These are phyloP conservation scores for Aspergillus transmontanensis DNA, from an alignment of 2,329 filamentous ascomycete genomes.

Conservation along the genomic window DNA sequence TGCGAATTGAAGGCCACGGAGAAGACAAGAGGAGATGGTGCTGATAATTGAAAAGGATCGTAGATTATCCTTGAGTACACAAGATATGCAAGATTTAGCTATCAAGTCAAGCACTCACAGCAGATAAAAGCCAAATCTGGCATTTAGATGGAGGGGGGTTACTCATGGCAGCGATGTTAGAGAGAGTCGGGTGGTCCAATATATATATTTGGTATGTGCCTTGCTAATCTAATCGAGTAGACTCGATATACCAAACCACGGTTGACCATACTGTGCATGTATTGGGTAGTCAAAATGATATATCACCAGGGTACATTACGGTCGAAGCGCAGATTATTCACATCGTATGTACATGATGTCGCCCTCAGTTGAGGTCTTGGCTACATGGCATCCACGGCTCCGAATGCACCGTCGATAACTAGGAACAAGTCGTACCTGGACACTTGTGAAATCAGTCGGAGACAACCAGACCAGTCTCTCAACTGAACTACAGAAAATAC, in stretches of 20 bases:
- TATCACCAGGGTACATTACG: no score
- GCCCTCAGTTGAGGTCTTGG: background rate
- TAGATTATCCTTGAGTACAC: background rate
- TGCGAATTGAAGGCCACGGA: background rate
- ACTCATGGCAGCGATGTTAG: no score
- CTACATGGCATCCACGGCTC: background rate
- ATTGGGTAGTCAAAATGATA: no score
- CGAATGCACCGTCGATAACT: background rate
- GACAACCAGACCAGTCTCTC: background rate
- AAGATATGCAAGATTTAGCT: background rate
- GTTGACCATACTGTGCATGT: background rate
- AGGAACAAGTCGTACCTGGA: no score
- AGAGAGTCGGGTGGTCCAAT: no score
- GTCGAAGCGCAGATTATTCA: background rate
- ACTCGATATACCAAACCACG: no score
- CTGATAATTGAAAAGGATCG: background rate
- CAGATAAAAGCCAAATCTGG: background rate
- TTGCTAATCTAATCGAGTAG: no score
- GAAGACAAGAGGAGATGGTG: background rate
- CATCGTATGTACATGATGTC: background rate
- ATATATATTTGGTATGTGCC: no score
- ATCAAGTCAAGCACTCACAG: fast-evolving
- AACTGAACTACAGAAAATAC: background rate
- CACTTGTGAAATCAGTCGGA: no score
- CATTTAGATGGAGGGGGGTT: background rate